Evolutionary conservation across 441 rosid species (phyloP), one percentile per base, ranked within the genome.

Genomic region (Gossypium davidsonii): DNA sequence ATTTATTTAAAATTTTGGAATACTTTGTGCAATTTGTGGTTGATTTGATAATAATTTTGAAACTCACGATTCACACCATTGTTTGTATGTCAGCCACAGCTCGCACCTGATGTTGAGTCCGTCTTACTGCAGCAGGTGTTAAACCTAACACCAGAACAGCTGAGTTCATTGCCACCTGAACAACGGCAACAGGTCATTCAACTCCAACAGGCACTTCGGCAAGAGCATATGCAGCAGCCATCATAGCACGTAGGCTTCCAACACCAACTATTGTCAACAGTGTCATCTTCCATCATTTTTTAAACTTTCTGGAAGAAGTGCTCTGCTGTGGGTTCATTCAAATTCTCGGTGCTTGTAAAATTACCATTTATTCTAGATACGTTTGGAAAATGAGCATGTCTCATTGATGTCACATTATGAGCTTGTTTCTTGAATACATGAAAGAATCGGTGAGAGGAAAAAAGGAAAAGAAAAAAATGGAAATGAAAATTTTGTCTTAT

Each of bases 141-240:
- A 85, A 87, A 58, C 83, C 88, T 94, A 51, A 89, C 96, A 1
- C 89, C 92, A 0, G 97, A 92, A 81, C 96, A 94, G 87, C 66
- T 94, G 81, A 91, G 80, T 73, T 87, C 88, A 20, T 80, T 92
- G 83, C 89, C 98, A 2, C 93, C 90, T 0, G 98, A 92, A 55
- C 99, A 94, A 80, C 91, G 85, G 20, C 89, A 86, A 80, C 92
- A 92, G 78, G 99, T 94, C 60, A 37, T 91, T 60, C 92, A 94
- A 85, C 91, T 94, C 34, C 98, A 94, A 74, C 86, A 80, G 75
- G 87, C 92, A 42, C 91, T 92, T 61, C 77, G 84, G 70, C 87
- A 78, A 82, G 91, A 84, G 62, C 88, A 82, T 77, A 73, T 71
- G 56, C 73, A 56, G 78, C 88, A 85, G 74, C 87, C 85, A 61